Evolutionary conservation across 305 asterid species (phyloP).

Genomic region (Rubia balearica): DNA sequence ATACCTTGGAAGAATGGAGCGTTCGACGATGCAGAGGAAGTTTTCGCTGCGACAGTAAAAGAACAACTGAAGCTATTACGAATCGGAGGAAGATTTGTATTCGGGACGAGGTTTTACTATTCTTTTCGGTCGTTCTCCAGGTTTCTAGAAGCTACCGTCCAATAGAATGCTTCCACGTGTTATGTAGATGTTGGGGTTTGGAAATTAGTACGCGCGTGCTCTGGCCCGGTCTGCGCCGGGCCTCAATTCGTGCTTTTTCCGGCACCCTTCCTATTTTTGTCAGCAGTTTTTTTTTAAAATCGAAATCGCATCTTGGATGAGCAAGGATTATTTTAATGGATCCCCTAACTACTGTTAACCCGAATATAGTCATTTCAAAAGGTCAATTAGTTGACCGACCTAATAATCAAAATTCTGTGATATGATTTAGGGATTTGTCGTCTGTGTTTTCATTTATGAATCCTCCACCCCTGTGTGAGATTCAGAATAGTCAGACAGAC

Average conservation of each 20-base stretch:
- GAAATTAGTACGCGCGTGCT: background rate
- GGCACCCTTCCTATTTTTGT: background rate
- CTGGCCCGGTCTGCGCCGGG: background rate
- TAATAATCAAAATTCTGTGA: no score
- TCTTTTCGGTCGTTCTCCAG: constrained; percentile 12
- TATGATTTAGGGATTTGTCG: no score
- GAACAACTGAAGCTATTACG: background rate
- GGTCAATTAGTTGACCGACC: no score
- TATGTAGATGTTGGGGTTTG: background rate
- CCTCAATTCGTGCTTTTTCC: background rate
- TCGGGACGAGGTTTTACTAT: constrained; percentile 3
- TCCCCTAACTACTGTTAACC: no score
- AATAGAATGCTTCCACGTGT: constrained; percentile 30
- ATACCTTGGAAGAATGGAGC: background rate
- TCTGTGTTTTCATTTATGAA: no score
- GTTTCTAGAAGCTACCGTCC: constrained; percentile 46
- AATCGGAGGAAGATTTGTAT: background rate
- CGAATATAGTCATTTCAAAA: no score
- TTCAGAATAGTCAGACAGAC: no score
- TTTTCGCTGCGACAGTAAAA: background rate
- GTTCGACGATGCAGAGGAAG: background rate
- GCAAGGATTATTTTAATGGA: no score
- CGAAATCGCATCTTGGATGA: no score
- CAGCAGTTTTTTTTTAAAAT: background rate
- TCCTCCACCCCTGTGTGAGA: no score